phyloP scores from a whole-genome alignment of 2,329 filamentous ascomycete species.

The Domatiomyces catenatus region DNA sequence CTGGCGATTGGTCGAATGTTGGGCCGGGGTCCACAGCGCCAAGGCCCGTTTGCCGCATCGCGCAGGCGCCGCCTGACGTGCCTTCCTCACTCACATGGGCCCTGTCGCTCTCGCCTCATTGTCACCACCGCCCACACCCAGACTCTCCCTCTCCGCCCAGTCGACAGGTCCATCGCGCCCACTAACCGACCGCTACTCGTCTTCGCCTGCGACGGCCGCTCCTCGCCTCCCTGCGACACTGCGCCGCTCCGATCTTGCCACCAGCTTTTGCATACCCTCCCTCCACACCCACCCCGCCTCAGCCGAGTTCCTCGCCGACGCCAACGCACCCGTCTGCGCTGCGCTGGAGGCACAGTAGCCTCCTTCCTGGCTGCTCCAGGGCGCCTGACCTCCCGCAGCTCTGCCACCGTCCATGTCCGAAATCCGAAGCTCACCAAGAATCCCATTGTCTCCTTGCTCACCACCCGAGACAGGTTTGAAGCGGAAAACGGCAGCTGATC shows the following conservation, averaged over 20 bases:
- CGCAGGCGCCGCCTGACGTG: not conserved
- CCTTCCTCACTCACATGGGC: not conserved
- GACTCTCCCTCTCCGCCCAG: not conserved
- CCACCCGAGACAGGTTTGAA: slow-evolving; percentile 26
- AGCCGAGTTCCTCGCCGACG: not conserved
- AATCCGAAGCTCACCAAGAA: slow-evolving; percentile 22
- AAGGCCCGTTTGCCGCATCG: not conserved
- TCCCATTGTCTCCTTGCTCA: slow-evolving; percentile 30
- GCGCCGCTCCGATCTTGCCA: not conserved
- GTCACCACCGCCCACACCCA: not conserved
- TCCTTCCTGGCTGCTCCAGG: slow-evolving; percentile 1
- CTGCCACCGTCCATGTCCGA: slow-evolving; percentile 23
- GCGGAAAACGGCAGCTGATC: slow-evolving; percentile 13
- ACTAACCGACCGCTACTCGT: not conserved
- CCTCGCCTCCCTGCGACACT: not conserved
- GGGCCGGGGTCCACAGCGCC: not conserved
- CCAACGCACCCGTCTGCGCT: not conserved
- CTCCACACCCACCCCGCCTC: not conserved
- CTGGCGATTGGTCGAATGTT: not conserved
- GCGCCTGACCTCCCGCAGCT: slow-evolving; percentile 14
- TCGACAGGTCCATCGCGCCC: not conserved
- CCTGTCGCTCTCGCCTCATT: not conserved
- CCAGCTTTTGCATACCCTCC: not conserved
- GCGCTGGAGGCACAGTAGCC: not conserved
- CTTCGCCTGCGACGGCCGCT: not conserved